These are phyloP conservation scores for Neurospora sp. DNA, from an alignment of 495 filamentous ascomycete species.

Conservation along the genomic window DNA sequence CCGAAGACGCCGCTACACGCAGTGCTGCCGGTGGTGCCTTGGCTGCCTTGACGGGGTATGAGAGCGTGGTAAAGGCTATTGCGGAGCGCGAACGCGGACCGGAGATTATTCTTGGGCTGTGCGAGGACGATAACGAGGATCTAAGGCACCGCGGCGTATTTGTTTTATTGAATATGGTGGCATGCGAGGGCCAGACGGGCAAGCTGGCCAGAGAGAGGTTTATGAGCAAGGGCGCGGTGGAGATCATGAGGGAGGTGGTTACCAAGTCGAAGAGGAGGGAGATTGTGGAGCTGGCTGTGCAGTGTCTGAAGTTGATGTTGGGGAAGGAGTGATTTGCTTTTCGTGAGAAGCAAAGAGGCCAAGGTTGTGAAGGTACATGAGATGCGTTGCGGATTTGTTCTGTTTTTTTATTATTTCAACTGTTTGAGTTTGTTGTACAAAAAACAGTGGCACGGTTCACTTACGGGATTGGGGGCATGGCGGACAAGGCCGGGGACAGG, in stretches of 20 bases:
- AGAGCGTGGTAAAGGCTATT: constrained; percentile 58
- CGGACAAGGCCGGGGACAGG: neutral
- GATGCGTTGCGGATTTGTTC: neutral
- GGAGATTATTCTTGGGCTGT: constrained; percentile 60
- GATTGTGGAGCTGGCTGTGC: constrained; percentile 53
- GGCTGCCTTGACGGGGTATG: constrained; percentile 71
- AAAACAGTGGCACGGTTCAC: neutral
- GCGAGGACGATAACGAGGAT: constrained; percentile 64
- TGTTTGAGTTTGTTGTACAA: neutral
- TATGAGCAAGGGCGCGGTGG: constrained; percentile 42
- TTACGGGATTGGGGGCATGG: neutral
- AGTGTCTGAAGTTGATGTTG: constrained; percentile 51
- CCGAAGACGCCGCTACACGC: constrained; percentile 68
- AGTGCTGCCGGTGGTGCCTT: constrained; percentile 81
- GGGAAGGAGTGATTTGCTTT: constrained; percentile 13
- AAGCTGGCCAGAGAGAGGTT: constrained; percentile 36
- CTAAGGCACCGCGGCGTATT: constrained; percentile 70
- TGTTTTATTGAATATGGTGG: constrained; percentile 55
- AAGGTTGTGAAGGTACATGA: neutral
- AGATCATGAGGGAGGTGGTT: constrained; percentile 50
- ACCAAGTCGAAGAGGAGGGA: constrained; percentile 53
- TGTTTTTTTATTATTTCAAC: neutral
- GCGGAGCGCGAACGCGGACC: constrained; percentile 59
- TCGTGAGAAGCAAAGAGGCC: neutral
- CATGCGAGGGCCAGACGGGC: constrained; percentile 41